phyloP scores from a whole-genome alignment of 2,329 filamentous ascomycete genomes.

The Emergomyces orientalis region DNA sequence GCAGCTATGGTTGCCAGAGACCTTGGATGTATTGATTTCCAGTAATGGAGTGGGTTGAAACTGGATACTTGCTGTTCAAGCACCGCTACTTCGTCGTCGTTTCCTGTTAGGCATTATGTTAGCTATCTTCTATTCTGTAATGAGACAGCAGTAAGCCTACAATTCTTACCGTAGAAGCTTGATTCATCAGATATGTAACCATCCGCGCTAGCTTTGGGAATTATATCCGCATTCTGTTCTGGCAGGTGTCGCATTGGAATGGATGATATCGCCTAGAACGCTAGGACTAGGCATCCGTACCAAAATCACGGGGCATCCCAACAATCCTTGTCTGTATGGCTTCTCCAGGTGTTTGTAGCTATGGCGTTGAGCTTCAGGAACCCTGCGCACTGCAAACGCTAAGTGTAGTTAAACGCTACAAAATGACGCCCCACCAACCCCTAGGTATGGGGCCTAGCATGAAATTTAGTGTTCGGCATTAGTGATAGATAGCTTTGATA shows the following conservation, averaged over 20 bases:
- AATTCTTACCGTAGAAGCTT: constrained; percentile 35
- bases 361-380: too few relatives aligned
- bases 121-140: neutral
- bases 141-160: too few relatives aligned
- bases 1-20: constrained; percentile 29
- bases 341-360: too few relatives aligned
- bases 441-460: too few relatives aligned
- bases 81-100: constrained; percentile 39
- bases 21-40: constrained; percentile 27
- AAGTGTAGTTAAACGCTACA: too few relatives aligned
- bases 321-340: too few relatives aligned
- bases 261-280: neutral
- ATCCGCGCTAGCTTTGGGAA: neutral
- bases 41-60: constrained; percentile 47
- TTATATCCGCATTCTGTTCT: neutral
- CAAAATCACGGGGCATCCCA: neutral
- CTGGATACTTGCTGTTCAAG: constrained; percentile 44
- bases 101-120: constrained; percentile 39
- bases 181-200: constrained; percentile 34
- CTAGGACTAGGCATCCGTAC: neutral
- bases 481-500: too few relatives aligned
- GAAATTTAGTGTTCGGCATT: too few relatives aligned
- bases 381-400: too few relatives aligned
- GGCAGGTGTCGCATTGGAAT: neutral
- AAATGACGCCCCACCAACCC: too few relatives aligned